Base-by-base conservation (phyloP, 2,329 filamentous ascomycete species). In the Dothistroma pini region DNA sequence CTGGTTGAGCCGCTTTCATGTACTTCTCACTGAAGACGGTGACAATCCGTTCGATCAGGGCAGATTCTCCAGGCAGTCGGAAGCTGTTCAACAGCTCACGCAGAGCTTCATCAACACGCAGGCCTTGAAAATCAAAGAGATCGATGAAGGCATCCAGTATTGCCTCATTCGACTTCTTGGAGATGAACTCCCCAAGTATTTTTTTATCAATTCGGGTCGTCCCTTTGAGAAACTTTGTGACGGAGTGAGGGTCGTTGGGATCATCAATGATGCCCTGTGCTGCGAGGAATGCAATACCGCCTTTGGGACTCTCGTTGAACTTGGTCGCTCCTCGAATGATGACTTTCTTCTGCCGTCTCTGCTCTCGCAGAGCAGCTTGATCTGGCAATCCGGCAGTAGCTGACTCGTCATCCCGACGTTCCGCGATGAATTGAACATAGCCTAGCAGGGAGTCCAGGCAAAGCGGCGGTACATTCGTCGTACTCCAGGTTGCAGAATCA, bases 401-500 rank as follows among this genome's bases (percentile, higher is more conserved):
- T 0, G 90, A 86, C 29, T 85, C 79, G 57, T 95, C 85, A 55
- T 96, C 85, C 19, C 97, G 78, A 58, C 95, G 85, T 73, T 96
- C 92, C 0, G 91, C 89, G 66, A 99, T 89, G 66, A 91, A 96
- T 71, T 97, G 93, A 35, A 99, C 86, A 70, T 93, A 97, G 16
- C 91, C 88, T 25, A 99, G 81, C 11, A 99, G 80, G 10, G 95
- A 92, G 77, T 99, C 95, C 22, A 99, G 81, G 70, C 95, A 99
- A 2, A 99, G 80, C 0, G 95, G 95, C 16, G 95, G 95, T 1
- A 99, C 96, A 72, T 96, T 99, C 5, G 93, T 97, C 11, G 95
- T 99, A 75, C 96, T 99, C 95, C 95, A 99, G 6, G 93, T 97
- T 6, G 93, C 95, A 9, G 95, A 96, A 74, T 99, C 95, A 0